These are phyloP conservation scores for Protostelium mycophagum DNA, from an alignment of 78 protist genomes.

Conservation along the genomic window DNA sequence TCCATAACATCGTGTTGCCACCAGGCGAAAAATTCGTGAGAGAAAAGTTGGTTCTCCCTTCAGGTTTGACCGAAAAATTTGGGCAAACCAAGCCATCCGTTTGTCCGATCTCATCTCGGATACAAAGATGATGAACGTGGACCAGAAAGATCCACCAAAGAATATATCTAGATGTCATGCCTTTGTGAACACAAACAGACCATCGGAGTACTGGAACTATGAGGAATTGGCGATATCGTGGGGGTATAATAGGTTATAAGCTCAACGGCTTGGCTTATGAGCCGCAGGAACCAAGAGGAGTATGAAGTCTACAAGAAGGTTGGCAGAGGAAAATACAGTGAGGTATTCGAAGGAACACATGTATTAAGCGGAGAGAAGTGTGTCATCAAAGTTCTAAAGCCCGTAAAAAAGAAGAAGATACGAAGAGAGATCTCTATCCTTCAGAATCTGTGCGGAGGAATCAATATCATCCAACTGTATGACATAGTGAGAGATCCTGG, in stretches of 20 bases:
- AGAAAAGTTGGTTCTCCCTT: not conserved
- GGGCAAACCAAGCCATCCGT: not conserved
- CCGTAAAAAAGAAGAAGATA: slow-evolving; percentile 93
- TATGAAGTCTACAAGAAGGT: slow-evolving; percentile 93
- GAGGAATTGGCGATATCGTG: slow-evolving; percentile 6
- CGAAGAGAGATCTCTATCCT: slow-evolving; percentile 97
- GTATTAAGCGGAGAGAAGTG: slow-evolving; percentile 30
- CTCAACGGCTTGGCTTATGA: not conserved
- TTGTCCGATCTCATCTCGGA: not conserved
- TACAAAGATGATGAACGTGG: not conserved
- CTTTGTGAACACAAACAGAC: not conserved
- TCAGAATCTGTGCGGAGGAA: slow-evolving; percentile 94
- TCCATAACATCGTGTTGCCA: no score
- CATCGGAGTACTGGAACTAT: slow-evolving; percentile 13
- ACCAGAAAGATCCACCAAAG: not conserved
- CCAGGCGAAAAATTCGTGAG: no score
- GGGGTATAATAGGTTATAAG: not conserved
- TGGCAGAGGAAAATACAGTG: slow-evolving; percentile 99
- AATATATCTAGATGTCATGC: slow-evolving; percentile 3
- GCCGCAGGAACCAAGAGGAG: slow-evolving; percentile 66
- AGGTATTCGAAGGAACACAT: slow-evolving; percentile 97
- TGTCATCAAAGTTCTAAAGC: slow-evolving; percentile 86
- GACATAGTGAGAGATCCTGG: slow-evolving; percentile 97
- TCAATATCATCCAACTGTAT: slow-evolving; percentile 90
- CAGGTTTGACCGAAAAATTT: not conserved